Conservation (phyloP, 805 yeast genomes). For the Clavispora santaluciae region DNA sequence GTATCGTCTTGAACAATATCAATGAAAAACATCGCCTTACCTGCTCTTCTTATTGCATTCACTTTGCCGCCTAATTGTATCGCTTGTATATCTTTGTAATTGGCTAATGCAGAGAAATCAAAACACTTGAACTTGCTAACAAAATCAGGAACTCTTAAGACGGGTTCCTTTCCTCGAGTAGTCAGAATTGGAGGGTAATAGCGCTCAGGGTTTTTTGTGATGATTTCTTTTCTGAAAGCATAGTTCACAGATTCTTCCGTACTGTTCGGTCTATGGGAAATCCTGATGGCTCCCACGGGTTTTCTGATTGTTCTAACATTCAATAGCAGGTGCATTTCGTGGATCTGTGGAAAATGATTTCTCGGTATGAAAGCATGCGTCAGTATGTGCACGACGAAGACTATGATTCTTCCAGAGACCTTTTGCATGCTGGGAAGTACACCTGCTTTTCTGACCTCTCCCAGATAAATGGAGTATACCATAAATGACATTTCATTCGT, state of each 20-base stretch:
- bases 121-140: constrained; percentile 21
- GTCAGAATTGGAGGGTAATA: constrained; percentile 11
- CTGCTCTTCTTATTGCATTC: constrained; percentile 53
- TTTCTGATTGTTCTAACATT: background rate
- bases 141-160: constrained; percentile 38
- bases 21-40: constrained; percentile 63
- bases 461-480: too few species aligned
- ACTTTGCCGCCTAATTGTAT: constrained; percentile 52
- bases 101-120: constrained; percentile 14
- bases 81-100: constrained; percentile 4
- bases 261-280: background rate
- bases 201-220: constrained; percentile 7
- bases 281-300: background rate
- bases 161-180: background rate
- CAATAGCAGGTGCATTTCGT: background rate
- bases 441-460: too few species aligned
- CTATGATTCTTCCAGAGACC: too few species aligned
- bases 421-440: too few species aligned
- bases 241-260: constrained; percentile 5
- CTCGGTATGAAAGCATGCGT: background rate
- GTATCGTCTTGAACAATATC: constrained; percentile 60
- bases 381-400: too few species aligned
- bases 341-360: background rate
- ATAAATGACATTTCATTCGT: too few species aligned
- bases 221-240: constrained; percentile 10